Base-by-base conservation (phyloP, 1,284 basidiomycete genomes). In the Sanghuangporus baumii region DNA sequence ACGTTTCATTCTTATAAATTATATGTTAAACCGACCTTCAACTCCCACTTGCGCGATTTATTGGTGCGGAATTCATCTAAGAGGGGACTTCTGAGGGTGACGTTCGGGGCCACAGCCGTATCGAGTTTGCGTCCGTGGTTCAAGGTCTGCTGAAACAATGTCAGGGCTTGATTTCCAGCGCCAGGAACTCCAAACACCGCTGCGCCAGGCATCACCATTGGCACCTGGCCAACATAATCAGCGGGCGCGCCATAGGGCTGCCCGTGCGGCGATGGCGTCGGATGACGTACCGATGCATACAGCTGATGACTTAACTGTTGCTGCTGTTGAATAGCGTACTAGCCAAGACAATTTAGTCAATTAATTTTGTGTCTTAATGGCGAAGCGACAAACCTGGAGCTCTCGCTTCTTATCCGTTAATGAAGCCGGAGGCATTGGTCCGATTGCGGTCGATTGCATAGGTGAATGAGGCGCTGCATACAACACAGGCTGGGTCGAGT, bases 51-150 rank as follows among this genome's bases (percentile, higher is more conserved):
- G 64, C 85, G 81, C 38, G 85, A 78, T 73, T 89, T 92, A 76
- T 89, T 90, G 43, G 85, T 81, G 64, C 93, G 83, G 74, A 96
- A 97, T 65, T 95, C 91, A 66, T 96, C 93, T 62, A 97, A 75
- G 34, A 91, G 72, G 12, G 84, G 79, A 72, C 90, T 93, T 54
- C 90, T 64, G 2, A 64, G 62, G 8, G 62, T 64, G 6, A 64
- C 55, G 31, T 58, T 55, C 43, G 58, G 47, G 11, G 59, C 31
- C 52, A 79, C 75, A 41, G 69, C 68, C 26, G 68, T 67, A 57
- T 77, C 76, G 59, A 74, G 75, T 57, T 78, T 79, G 59, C 80
- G 78, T 34, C 74, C 73, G 34, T 73, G 73, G 46, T 78, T 78
- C 37, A 78, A 68, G 20, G 69, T 73, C 50, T 75, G 78, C 41